Evolutionary conservation across 495 filamentous ascomycete genomes (phyloP).

Genomic region (Glutinoglossum americanum): DNA sequence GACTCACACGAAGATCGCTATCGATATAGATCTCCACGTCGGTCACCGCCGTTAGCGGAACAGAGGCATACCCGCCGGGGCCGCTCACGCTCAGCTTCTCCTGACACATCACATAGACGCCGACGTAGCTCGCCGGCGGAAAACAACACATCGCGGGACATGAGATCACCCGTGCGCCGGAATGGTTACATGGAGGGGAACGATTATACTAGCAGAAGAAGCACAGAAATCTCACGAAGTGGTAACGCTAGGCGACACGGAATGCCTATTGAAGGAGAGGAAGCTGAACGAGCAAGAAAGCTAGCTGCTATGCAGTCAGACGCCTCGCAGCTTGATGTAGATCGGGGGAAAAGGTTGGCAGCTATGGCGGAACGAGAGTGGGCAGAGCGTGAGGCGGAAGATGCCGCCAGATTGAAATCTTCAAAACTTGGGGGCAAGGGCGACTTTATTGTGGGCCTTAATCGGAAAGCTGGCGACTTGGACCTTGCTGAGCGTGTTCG

Average conservation of each 20-base stretch:
- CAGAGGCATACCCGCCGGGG: not conserved
- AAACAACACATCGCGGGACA: not conserved
- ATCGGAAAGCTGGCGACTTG: slow-evolving; percentile 34
- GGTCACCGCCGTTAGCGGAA: not conserved
- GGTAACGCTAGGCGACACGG: not conserved
- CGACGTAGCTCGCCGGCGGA: not conserved
- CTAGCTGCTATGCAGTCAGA: slow-evolving; percentile 76
- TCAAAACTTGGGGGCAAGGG: slow-evolving; percentile 39
- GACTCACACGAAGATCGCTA: not conserved
- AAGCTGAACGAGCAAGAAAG: slow-evolving; percentile 37
- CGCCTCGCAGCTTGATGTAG: slow-evolving; percentile 54
- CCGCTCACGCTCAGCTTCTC: not conserved
- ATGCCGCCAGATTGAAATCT: slow-evolving; percentile 30
- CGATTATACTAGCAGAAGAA: not conserved
- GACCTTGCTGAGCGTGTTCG: slow-evolving; percentile 33
- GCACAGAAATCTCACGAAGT: not conserved
- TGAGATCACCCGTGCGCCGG: not conserved
- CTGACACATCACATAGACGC: not conserved
- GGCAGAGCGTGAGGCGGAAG: slow-evolving; percentile 39
- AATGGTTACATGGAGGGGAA: not conserved
- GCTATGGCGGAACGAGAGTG: slow-evolving; percentile 45
- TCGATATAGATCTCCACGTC: not conserved
- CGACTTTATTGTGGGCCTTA: slow-evolving; percentile 35
- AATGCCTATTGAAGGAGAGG: not conserved
- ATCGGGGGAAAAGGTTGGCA: slow-evolving; percentile 48